These are phyloP conservation scores for Colletotrichum lini DNA, from an alignment of 2,329 filamentous ascomycete genomes.

Conservation along the genomic window DNA sequence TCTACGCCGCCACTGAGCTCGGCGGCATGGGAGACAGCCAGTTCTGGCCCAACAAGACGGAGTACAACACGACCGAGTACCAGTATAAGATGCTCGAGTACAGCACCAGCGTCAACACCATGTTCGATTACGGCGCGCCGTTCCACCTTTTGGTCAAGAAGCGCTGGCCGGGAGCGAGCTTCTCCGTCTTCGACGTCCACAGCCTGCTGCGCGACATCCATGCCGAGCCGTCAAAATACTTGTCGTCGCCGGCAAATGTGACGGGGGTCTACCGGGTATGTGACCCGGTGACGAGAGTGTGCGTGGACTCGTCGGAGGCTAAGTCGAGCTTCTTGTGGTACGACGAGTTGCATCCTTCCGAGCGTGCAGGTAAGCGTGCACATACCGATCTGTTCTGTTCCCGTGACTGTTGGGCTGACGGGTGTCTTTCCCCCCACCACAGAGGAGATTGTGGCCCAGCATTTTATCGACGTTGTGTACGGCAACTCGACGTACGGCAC, in stretches of 20 bases:
- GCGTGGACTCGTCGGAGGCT: conserved; percentile 56
- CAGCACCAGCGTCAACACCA: conserved; percentile 63
- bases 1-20: conserved; percentile 69
- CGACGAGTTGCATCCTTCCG: conserved; percentile 80
- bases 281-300: conserved; percentile 50
- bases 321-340: conserved; percentile 78
- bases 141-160: conserved; percentile 59
- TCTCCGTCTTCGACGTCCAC: conserved; percentile 79
- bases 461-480: conserved; percentile 58
- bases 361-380: conserved; percentile 70
- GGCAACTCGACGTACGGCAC: conserved; percentile 59
- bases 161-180: conserved; percentile 70
- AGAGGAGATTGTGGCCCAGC: conserved; percentile 57
- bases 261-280: conserved; percentile 72
- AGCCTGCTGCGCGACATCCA: conserved; percentile 76
- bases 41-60: conserved; percentile 63
- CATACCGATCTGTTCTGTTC: not conserved
- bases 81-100: conserved; percentile 62
- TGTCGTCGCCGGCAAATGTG: conserved; percentile 75
- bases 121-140: conserved; percentile 65
- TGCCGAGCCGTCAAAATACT: conserved; percentile 70
- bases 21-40: conserved; percentile 59
- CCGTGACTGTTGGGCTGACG: conserved; percentile 23
- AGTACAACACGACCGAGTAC: conserved; percentile 63
- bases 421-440: conserved; percentile 12